Evolutionary conservation across 2,329 filamentous ascomycete species (phyloP).

Genomic region (Talaromyces funiculosus): DNA sequence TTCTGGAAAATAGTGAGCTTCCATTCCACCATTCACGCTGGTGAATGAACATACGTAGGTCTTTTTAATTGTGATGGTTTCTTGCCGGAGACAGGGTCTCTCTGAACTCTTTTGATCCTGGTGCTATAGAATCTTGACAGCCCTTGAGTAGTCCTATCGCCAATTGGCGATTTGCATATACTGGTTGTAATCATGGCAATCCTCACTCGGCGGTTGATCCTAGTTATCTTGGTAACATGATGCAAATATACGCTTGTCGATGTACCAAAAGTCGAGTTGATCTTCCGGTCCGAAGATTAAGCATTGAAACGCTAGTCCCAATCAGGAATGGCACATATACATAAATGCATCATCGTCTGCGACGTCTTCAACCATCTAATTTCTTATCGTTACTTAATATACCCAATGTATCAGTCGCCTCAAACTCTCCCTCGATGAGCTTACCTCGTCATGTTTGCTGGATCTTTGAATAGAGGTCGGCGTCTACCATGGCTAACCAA

Average conservation of each 20-base stretch:
- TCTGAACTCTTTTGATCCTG: not conserved
- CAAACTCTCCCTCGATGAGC: too few species aligned
- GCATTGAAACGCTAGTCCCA: not conserved
- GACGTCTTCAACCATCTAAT: not conserved
- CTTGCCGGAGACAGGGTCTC: not conserved
- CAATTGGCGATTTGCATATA: not conserved
- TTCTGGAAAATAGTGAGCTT: not conserved
- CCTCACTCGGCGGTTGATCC: not conserved
- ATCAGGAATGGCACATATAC: not conserved
- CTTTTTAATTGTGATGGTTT: not conserved
- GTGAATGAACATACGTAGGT: not conserved
- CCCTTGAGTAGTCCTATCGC: not conserved
- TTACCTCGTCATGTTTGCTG: too few species aligned
- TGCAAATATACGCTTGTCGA: not conserved
- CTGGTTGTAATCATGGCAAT: not conserved
- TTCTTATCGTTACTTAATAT: not conserved
- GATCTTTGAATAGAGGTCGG: too few species aligned
- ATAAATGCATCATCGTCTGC: not conserved
- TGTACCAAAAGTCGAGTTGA: not conserved
- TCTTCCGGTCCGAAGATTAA: not conserved
- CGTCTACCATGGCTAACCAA: not conserved
- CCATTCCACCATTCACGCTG: not conserved
- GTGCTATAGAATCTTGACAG: conserved; percentile 3
- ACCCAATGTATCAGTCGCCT: too few species aligned
- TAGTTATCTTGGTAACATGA: not conserved